phyloP scores from a whole-genome alignment of 495 filamentous ascomycete genomes.

The Recurvomyces mirabilis region DNA sequence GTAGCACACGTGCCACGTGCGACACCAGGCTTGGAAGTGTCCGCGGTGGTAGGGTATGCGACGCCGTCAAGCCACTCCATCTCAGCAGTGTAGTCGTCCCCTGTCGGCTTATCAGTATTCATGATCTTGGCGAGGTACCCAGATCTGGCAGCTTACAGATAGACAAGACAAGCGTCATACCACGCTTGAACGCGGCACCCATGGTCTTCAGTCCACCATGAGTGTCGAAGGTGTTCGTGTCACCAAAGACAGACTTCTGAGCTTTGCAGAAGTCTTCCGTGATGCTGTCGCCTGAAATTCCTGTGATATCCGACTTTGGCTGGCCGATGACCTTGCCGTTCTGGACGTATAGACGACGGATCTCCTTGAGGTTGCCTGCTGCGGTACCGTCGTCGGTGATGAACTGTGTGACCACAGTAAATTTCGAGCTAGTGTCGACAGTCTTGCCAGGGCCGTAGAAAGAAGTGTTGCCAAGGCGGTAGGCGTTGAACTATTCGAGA shows the following conservation, averaged over 20 bases:
- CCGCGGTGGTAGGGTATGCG: constrained; percentile 52
- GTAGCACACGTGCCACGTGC: constrained; percentile 58
- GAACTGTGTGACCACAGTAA: constrained; percentile 60
- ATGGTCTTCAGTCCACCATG: constrained; percentile 52
- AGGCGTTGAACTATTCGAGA: constrained; percentile 32
- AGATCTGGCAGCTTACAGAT: too few species aligned
- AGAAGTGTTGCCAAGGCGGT: constrained; percentile 36
- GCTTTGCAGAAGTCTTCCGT: constrained; percentile 49
- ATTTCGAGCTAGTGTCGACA: constrained; percentile 51
- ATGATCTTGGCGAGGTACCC: too few species aligned
- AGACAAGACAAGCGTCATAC: constrained; percentile 68
- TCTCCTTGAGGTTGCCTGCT: constrained; percentile 40
- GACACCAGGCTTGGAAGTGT: constrained; percentile 48
- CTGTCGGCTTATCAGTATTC: too few species aligned
- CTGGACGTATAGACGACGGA: constrained; percentile 54
- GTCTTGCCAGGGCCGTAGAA: constrained; percentile 46
- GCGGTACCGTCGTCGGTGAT: constrained; percentile 37
- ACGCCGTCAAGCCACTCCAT: constrained; percentile 79
- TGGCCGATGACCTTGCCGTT: constrained; percentile 48
- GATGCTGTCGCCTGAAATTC: constrained; percentile 45
- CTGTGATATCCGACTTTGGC: constrained; percentile 41
- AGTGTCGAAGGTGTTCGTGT: constrained; percentile 43
- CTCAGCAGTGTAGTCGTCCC: constrained; percentile 65
- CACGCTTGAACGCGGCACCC: constrained; percentile 42
- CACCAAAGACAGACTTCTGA: constrained; percentile 51